phyloP scores from a whole-genome alignment of 75 land plant species.

The Picea sitchensis region DNA sequence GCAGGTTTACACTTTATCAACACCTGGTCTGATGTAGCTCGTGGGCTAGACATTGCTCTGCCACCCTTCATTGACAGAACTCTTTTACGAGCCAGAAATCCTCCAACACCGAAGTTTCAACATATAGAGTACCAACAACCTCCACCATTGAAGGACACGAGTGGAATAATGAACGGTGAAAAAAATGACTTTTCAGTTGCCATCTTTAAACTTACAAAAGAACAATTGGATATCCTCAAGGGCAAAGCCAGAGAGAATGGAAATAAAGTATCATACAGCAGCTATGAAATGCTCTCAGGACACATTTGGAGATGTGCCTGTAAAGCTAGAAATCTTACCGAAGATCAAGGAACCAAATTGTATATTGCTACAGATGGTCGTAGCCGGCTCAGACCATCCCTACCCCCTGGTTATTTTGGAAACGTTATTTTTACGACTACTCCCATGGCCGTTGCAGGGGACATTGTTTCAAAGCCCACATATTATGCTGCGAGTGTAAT shows the following conservation, averaged over 20 bases:
- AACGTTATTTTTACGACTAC: conserved; percentile 70
- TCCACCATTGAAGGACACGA: conserved; percentile 31
- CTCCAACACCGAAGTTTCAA: conserved; percentile 56
- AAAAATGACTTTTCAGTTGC: conserved; percentile 19
- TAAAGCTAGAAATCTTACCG: conserved; percentile 43
- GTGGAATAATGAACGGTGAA: neutral
- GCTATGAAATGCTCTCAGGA: conserved; percentile 74
- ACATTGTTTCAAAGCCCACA: conserved; percentile 31
- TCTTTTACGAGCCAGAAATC: conserved; percentile 60
- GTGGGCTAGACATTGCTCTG: conserved; percentile 43
- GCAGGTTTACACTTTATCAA: conserved; percentile 76
- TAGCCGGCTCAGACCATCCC: conserved; percentile 49
- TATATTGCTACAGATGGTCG: conserved; percentile 74
- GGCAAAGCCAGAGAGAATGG: conserved; percentile 32
- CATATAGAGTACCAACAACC: conserved; percentile 81
- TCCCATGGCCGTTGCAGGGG: conserved; percentile 51
- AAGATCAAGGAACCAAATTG: conserved; percentile 58
- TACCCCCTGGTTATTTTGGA: conserved; percentile 72
- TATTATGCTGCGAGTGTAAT: conserved; percentile 22
- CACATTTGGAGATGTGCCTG: conserved; percentile 75
- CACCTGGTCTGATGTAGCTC: conserved; percentile 73
- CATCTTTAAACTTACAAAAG: conserved; percentile 40
- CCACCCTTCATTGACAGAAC: conserved; percentile 80
- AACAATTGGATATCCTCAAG: conserved; percentile 41
- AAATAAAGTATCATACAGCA: conserved; percentile 41